Evolutionary conservation across 306 rosid genomes (phyloP), one percentile per base, ranked within the genome.

Genomic region (Fagus crenata): DNA sequence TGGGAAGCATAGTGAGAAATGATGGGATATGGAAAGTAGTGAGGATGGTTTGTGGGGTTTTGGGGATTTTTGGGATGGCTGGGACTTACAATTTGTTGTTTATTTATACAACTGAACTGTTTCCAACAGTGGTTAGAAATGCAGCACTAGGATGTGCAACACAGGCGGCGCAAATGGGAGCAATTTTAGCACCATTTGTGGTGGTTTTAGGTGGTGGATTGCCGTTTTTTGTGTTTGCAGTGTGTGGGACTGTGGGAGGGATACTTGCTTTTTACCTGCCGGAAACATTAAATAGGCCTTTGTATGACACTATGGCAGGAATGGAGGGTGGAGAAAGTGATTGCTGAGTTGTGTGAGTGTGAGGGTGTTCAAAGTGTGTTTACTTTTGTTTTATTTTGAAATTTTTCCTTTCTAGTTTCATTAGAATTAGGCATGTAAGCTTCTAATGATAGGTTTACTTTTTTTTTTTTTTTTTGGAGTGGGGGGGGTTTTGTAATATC

Each of bases 61-160:
- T 93, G 56, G 98, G 97, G 40, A 93, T 93, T 18, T 94, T 94
- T 43, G 98, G 98, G 73, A 32, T 94, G 96, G 98, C 98, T 0
- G 98, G 97, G 64, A 94, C 96, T 51, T 92, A 92, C 40, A 94
- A 94, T 33, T 53, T 94, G 79, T 41, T 94, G 74, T 94, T 90
- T 59, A 90, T 94, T 49, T 94, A 90, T 60, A 86, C 97, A 1
- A 74, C 93, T 1, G 98, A 94, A 90, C 55, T 94, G 77, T 94
- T 94, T 49, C 97, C 98, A 0, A 94, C 98, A 0, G 98, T 94
- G 75, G 98, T 94, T 32, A 87, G 98, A 80, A 94, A 90, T 17
- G 93, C 97, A 0, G 96, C 98, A 0, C 85, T 94, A 0, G 98
- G 98, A 1, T 78, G 90, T 18, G 84, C 92, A 0, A 84, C 95